phyloP scores from a whole-genome alignment of 106 monocot species.

The Apostasia ramifera region DNA sequence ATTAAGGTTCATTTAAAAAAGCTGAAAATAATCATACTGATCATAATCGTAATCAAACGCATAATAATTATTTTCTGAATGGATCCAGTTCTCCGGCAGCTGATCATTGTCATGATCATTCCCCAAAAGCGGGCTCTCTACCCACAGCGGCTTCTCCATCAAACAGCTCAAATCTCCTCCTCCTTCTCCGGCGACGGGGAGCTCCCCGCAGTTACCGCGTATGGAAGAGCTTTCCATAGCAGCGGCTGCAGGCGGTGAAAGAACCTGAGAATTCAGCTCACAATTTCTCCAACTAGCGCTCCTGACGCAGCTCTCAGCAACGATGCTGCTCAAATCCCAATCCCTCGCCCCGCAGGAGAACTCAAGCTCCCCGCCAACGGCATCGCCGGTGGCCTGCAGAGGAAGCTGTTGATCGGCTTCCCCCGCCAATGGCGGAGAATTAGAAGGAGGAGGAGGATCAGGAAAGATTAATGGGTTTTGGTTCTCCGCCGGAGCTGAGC shows the following conservation, averaged over 20 bases:
- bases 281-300: not conserved
- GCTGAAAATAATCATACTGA: too few species aligned
- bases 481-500: not conserved
- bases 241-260: not conserved
- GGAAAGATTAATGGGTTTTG: not conserved
- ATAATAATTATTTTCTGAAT: not conserved
- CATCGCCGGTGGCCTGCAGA: not conserved
- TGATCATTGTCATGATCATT: not conserved
- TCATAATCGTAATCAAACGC: constrained; percentile 5
- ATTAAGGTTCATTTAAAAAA: too few species aligned
- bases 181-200: not conserved
- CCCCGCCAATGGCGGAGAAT: not conserved
- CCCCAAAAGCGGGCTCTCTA: not conserved
- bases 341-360: constrained; percentile 31
- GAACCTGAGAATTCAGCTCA: not conserved
- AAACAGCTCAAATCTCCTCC: not conserved
- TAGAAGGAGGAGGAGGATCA: not conserved
- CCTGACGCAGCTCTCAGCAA: constrained; percentile 38
- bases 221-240: not conserved
- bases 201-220: not conserved
- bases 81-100: not conserved
- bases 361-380: not conserved
- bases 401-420: not conserved
- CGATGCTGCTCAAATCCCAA: constrained; percentile 52
- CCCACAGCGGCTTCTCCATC: constrained; percentile 11